Evolutionary conservation across 805 yeast species (phyloP), one percentile per base, ranked within the genome.

Genomic region (Candida quercuum): DNA sequence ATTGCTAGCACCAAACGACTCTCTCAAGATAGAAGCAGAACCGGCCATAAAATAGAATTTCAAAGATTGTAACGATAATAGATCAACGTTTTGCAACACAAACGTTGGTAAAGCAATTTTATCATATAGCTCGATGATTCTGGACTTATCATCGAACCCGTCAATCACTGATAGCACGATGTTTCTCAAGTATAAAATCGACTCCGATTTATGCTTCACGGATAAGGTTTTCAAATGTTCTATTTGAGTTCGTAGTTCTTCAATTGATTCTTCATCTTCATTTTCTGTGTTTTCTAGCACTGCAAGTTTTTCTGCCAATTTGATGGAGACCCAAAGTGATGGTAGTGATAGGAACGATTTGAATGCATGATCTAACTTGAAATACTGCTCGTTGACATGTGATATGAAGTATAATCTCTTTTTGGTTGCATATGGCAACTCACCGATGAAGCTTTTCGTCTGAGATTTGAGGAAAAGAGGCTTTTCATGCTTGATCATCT

Each of bases 31-130:
- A 1, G 18, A 14, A 5, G 45, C 6, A 0, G 56, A 39, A 2
- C 57, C 56, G 7, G 47, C 35, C 15, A 47, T 23, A 30, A 32
- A 47, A 15, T 34, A 52, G 5, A 42, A 37, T 17, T 37, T 38
- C 4, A 51, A 20, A 3, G 32, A 28, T 1, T 14, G 27, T 12
- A 44, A 33, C 1, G 40, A 20, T 18, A 48, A 17, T 3, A 43
- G 22, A 35, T 52, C 56, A 10, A 36, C 17, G 12, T 36, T 28
- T 20, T 49, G 56, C 6, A 52, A 38, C 10, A 41, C 35, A 3
- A 44, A 20, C 1, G 52, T 40, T 12, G 52, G 46, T 3, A 40
- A 26, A 8, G 44, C 28, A 22, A 41, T 33, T 1, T 30, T 25
- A 2, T 29, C 20, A 30, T 34, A 48, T 12, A 17, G 24, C 5